phyloP scores from a whole-genome alignment of 495 filamentous ascomycete species.

The Penicillium paradoxum region DNA sequence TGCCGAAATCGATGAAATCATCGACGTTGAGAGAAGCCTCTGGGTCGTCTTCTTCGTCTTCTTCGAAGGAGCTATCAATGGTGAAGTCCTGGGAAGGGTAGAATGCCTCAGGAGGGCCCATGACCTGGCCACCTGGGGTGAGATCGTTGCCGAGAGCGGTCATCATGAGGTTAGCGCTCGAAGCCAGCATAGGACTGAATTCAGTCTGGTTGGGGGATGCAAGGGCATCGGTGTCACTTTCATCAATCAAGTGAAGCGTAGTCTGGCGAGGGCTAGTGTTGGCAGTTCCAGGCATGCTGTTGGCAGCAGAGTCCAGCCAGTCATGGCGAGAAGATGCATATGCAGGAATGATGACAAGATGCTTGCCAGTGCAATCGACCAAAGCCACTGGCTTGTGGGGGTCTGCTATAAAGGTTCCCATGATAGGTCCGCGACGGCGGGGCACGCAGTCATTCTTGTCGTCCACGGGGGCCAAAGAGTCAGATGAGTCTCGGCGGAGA shows the following conservation, averaged over 20 bases:
- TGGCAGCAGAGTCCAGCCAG: slow-evolving; percentile 45
- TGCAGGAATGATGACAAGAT: slow-evolving; percentile 62
- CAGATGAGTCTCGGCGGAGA: slow-evolving; percentile 49
- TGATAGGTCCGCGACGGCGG: slow-evolving; percentile 51
- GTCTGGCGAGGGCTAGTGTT: slow-evolving; percentile 50
- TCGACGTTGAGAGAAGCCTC: slow-evolving; percentile 60
- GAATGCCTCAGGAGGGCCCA: slow-evolving; percentile 74
- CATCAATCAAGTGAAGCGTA: slow-evolving; percentile 45
- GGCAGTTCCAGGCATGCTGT: slow-evolving; percentile 48
- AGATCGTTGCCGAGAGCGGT: slow-evolving; percentile 55
- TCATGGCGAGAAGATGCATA: slow-evolving; percentile 46
- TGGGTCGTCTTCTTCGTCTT: slow-evolving; percentile 60
- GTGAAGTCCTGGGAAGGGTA: slow-evolving; percentile 61
- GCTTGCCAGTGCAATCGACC: slow-evolving; percentile 63
- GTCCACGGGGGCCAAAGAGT: slow-evolving; percentile 44
- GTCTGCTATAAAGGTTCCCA: slow-evolving; percentile 50
- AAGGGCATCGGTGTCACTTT: slow-evolving; percentile 49
- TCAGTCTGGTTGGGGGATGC: slow-evolving; percentile 44
- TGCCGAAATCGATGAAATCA: slow-evolving; percentile 67
- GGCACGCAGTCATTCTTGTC: slow-evolving; percentile 49
- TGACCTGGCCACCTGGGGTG: slow-evolving; percentile 58
- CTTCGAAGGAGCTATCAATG: slow-evolving; percentile 49
- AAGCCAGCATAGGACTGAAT: slow-evolving; percentile 57
- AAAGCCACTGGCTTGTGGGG: slow-evolving; percentile 69
- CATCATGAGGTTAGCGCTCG: slow-evolving; percentile 73